Conservation (phyloP, 495 filamentous ascomycete genomes). For the Aspergillus nanangensis region DNA sequence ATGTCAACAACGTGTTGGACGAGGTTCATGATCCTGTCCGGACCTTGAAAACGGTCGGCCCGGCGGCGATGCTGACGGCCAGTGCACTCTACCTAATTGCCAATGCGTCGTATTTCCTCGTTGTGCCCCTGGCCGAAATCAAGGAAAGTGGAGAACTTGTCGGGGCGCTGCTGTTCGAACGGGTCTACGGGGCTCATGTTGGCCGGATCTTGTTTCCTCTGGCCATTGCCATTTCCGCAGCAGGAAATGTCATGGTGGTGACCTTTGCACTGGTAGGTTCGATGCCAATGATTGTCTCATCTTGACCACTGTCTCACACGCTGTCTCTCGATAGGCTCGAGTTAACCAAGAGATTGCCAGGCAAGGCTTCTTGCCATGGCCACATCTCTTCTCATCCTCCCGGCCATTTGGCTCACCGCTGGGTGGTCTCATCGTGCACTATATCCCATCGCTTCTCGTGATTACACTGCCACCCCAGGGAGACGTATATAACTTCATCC, state of each 20-base stretch:
- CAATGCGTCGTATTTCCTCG: conserved; percentile 67
- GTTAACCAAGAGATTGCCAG: conserved; percentile 66
- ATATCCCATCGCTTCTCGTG: conserved; percentile 61
- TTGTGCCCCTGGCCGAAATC: conserved; percentile 65
- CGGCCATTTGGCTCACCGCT: conserved; percentile 64
- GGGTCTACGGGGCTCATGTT: conserved; percentile 55
- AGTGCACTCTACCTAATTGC: conserved; percentile 61
- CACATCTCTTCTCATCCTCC: conserved; percentile 56
- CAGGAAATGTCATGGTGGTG: conserved; percentile 75
- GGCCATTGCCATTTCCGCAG: conserved; percentile 62
- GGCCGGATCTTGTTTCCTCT: conserved; percentile 57
- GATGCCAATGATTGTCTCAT: not conserved
- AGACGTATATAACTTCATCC: conserved; percentile 70
- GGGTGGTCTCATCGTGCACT: conserved; percentile 64
- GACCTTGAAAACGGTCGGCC: conserved; percentile 61
- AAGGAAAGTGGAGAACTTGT: conserved; percentile 63
- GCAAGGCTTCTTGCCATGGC: conserved; percentile 67
- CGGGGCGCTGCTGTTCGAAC: conserved; percentile 63
- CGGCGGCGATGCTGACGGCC: conserved; percentile 56
- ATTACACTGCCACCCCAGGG: conserved; percentile 59
- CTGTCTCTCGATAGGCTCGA: conserved; percentile 59
- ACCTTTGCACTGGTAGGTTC: conserved; percentile 56
- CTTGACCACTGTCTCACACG: not conserved
- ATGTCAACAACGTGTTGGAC: conserved; percentile 73
- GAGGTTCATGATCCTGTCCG: conserved; percentile 67